Conservation (phyloP, 192 early-diverging fungal genomes). For the Chytriomyces confervae region DNA sequence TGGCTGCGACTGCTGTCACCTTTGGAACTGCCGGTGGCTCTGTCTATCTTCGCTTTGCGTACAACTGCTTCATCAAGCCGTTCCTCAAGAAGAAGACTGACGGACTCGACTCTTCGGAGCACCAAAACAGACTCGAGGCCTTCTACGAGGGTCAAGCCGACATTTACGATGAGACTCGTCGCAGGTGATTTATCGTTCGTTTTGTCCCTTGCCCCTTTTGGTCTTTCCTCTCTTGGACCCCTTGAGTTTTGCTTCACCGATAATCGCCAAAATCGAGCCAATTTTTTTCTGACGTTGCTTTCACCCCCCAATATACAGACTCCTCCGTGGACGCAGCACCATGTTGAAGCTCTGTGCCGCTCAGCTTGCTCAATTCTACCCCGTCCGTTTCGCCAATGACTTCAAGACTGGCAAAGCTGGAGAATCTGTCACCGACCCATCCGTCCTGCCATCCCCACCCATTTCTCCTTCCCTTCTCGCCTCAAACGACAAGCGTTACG, state of each 20-base stretch:
- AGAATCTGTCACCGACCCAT: constrained; percentile 42
- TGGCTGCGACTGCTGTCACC: constrained; percentile 28
- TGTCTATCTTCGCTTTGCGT: constrained; percentile 50
- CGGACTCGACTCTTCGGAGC: constrained; percentile 65
- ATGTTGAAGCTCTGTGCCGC: constrained; percentile 86
- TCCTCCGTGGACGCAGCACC: constrained; percentile 77
- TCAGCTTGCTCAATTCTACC: constrained; percentile 65
- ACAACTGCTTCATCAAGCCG: constrained; percentile 77
- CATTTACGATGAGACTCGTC: constrained; percentile 79
- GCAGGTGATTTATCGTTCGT: constrained; percentile 34
- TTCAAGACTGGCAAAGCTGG: constrained; percentile 44
- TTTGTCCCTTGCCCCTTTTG: background rate
- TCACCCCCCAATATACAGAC: constrained; percentile 22
- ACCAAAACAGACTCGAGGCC: constrained; percentile 75
- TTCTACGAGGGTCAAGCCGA: constrained; percentile 84
- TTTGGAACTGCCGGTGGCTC: constrained; percentile 37
- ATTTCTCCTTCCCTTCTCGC: constrained; percentile 49
- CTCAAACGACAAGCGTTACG: constrained; percentile 45
- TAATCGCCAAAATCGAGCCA: background rate
- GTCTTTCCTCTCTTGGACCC: background rate
- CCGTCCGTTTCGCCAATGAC: constrained; percentile 46
- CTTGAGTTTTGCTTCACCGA: constrained; percentile 11
- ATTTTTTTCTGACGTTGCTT: background rate
- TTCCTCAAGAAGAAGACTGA: constrained; percentile 56
- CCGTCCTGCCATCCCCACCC: constrained; percentile 49